Conservation (phyloP, 768 basidiomycete species). For the Sporobolomyces roseus region DNA sequence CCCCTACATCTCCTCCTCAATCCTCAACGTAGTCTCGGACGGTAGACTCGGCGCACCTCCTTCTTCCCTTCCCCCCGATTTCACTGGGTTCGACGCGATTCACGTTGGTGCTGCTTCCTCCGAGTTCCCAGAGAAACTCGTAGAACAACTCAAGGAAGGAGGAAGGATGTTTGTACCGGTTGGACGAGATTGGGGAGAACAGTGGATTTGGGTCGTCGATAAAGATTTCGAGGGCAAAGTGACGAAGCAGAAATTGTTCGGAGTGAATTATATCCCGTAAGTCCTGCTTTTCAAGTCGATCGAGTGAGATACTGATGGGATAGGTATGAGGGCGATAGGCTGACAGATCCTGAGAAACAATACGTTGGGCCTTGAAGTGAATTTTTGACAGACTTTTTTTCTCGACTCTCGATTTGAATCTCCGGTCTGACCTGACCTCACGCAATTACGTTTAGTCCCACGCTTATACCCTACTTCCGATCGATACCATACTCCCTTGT, state of each 20-base stretch:
- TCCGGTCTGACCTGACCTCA: no score
- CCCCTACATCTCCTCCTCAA: not conserved
- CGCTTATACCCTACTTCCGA: not conserved
- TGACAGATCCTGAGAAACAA: slow-evolving; percentile 5
- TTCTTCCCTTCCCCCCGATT: slow-evolving; percentile 56
- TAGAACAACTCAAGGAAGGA: slow-evolving; percentile 57
- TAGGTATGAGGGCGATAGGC: not conserved
- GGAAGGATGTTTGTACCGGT: slow-evolving; percentile 85
- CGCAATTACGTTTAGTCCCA: not conserved
- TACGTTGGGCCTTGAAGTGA: no score
- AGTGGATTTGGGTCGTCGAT: slow-evolving; percentile 68
- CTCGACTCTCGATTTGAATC: no score
- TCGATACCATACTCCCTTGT: no score
- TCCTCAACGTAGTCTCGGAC: slow-evolving; percentile 48
- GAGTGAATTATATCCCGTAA: slow-evolving; percentile 63
- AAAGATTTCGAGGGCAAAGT: slow-evolving; percentile 69
- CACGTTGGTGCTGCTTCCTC: slow-evolving; percentile 90
- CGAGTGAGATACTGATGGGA: no score
- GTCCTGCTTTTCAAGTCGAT: no score
- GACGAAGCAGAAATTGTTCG: slow-evolving; percentile 65
- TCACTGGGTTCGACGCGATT: slow-evolving; percentile 62
- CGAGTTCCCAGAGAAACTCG: slow-evolving; percentile 61
- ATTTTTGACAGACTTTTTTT: no score
- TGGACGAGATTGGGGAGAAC: slow-evolving; percentile 57
- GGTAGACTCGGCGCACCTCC: slow-evolving; percentile 64